A percentile compares a stretch with the other conserved stretches of the same genome.
Evolutionary conservation across 1,284 basidiomycete genomes (phyloP).

Genomic region (Naganishia liquefaciens): DNA sequence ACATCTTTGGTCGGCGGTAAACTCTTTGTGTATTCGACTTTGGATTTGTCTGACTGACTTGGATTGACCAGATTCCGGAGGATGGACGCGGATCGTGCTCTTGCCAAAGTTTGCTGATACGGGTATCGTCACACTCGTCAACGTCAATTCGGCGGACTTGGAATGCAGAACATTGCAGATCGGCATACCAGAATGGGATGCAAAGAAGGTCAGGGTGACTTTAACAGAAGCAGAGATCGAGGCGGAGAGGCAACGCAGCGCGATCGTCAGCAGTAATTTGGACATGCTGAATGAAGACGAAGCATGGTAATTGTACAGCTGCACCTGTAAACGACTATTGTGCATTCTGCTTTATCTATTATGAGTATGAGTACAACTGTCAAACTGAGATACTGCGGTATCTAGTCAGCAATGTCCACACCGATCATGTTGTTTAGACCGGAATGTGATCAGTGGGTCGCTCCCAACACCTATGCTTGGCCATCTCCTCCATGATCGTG

Average conservation of each 20-base stretch:
- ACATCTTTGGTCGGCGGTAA: conserved; percentile 65
- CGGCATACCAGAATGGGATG: conserved; percentile 51
- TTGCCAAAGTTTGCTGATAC: conserved; percentile 76
- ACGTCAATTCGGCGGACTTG: conserved; percentile 59
- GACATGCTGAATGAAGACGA: conserved; percentile 34
- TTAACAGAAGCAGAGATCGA: conserved; percentile 32
- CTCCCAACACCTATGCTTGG: conserved; percentile 52
- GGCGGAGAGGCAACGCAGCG: conserved; percentile 25
- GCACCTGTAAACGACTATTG: neutral
- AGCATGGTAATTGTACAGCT: conserved; percentile 15
- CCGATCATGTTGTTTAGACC: conserved; percentile 40
- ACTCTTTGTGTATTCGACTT: conserved; percentile 35
- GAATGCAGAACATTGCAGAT: conserved; percentile 56
- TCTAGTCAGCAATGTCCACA: too few relatives aligned
- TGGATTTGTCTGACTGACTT: neutral
- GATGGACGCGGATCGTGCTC: conserved; percentile 69
- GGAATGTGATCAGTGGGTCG: conserved; percentile 50
- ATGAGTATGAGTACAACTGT: conserved; percentile 14
- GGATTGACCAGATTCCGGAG: conserved; percentile 39
- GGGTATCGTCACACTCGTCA: conserved; percentile 65
- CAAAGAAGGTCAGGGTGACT: conserved; percentile 35
- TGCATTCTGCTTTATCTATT: neutral
- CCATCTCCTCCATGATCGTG: conserved; percentile 44
- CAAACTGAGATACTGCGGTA: too few relatives aligned
- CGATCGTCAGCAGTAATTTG: conserved; percentile 33